Conservation (phyloP, 495 filamentous ascomycete genomes). For the Lasiosphaeria ovina region DNA sequence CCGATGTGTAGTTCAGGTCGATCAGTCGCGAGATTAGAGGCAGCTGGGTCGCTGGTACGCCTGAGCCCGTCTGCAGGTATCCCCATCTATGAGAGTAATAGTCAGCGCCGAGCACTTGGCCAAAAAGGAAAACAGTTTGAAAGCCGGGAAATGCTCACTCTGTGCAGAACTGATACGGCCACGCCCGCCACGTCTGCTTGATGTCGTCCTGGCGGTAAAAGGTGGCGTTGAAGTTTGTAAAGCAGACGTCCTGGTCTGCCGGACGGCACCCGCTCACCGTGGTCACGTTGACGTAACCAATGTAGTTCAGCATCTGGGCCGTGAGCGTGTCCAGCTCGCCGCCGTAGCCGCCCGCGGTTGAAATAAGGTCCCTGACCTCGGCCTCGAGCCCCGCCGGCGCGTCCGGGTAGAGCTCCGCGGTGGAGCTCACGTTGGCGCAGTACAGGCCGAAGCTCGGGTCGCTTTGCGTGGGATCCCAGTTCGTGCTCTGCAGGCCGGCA, state of each 20-base stretch:
- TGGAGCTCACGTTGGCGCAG: constrained; percentile 57
- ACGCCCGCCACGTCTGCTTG: constrained; percentile 52
- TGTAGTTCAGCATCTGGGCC: constrained; percentile 61
- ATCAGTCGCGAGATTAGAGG: constrained; percentile 66
- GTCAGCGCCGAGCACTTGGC: not conserved
- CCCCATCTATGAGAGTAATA: constrained; percentile 55
- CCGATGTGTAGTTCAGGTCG: constrained; percentile 50
- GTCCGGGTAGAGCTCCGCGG: constrained; percentile 44
- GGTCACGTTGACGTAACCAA: constrained; percentile 58
- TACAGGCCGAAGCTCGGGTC: constrained; percentile 53
- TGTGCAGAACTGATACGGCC: constrained; percentile 57
- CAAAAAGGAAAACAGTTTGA: constrained; percentile 15
- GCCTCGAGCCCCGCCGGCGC: constrained; percentile 34
- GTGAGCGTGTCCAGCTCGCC: constrained; percentile 46
- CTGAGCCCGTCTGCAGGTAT: constrained; percentile 64
- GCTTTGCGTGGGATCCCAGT: constrained; percentile 68
- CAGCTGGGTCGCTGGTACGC: constrained; percentile 54
- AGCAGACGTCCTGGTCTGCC: constrained; percentile 54
- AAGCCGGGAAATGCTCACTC: constrained; percentile 31
- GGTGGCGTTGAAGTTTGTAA: constrained; percentile 47
- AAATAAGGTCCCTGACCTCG: constrained; percentile 49
- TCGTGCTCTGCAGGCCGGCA: constrained; percentile 56
- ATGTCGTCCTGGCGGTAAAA: constrained; percentile 53
- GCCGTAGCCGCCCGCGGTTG: constrained; percentile 53
- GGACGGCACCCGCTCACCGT: constrained; percentile 14